These are phyloP conservation scores for Zymoseptoria tritici DNA, from an alignment of 2,329 filamentous ascomycete genomes.

Conservation along the genomic window DNA sequence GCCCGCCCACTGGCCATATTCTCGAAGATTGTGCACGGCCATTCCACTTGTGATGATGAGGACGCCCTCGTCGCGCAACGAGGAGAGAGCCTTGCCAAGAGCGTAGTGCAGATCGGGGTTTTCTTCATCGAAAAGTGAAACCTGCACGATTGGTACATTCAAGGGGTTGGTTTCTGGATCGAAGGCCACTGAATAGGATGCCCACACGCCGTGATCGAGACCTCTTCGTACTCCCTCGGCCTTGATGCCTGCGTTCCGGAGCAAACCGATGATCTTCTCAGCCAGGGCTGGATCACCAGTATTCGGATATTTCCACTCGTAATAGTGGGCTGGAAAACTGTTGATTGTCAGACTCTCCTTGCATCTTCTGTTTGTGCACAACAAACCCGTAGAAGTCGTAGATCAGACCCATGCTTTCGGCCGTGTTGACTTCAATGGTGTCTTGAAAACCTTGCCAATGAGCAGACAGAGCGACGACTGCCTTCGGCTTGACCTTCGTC, in stretches of 20 bases:
- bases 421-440: constrained; percentile 58
- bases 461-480: constrained; percentile 68
- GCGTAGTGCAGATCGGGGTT: constrained; percentile 59
- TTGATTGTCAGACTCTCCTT: background rate
- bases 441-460: constrained; percentile 61
- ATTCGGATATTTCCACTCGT: constrained; percentile 59
- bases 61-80: constrained; percentile 60
- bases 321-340: constrained; percentile 53
- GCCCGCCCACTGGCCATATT: constrained; percentile 22
- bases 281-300: constrained; percentile 55
- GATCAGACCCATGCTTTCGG: constrained; percentile 57
- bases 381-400: constrained; percentile 68
- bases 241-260: constrained; percentile 53
- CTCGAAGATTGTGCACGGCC: constrained; percentile 47
- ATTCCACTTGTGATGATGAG: constrained; percentile 66
- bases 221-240: constrained; percentile 55
- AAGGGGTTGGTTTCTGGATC: constrained; percentile 32
- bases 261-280: constrained; percentile 47
- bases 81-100: constrained; percentile 58
- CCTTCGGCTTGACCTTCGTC: constrained; percentile 59
- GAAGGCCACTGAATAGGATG: constrained; percentile 55
- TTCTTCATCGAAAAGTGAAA: constrained; percentile 59
- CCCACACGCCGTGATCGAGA: constrained; percentile 70
- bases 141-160: constrained; percentile 58
- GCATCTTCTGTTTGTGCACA: background rate